Evolutionary conservation across 2,329 filamentous ascomycete species (phyloP).

Genomic region (Paramyrothecium sp.): DNA sequence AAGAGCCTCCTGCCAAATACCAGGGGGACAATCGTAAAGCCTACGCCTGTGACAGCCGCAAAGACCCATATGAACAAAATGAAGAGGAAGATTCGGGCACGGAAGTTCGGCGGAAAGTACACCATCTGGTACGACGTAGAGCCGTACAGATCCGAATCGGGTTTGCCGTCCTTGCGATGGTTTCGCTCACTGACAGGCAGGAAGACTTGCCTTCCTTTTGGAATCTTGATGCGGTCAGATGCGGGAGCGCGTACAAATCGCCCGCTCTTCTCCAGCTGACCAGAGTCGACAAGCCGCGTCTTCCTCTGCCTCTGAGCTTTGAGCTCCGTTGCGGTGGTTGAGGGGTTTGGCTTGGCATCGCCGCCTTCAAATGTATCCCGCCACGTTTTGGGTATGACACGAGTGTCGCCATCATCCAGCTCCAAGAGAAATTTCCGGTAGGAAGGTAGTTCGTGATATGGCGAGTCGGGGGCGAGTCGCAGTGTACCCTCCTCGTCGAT

Average conservation of each 20-base stretch:
- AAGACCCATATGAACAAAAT: slow-evolving; percentile 92
- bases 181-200: slow-evolving; percentile 65
- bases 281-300: slow-evolving; percentile 41
- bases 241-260: slow-evolving; percentile 89
- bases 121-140: slow-evolving; percentile 67
- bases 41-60: slow-evolving; percentile 81
- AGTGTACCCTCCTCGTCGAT: slow-evolving; percentile 78
- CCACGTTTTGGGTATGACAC: slow-evolving; percentile 57
- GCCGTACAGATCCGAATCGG: slow-evolving; percentile 48
- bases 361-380: slow-evolving; percentile 49
- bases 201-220: slow-evolving; percentile 80
- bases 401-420: slow-evolving; percentile 33
- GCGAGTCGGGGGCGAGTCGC: slow-evolving; percentile 38
- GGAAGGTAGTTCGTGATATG: slow-evolving; percentile 28
- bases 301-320: slow-evolving; percentile 36
- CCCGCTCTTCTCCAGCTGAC: slow-evolving; percentile 66
- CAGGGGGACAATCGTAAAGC: slow-evolving; percentile 82
- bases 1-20: slow-evolving; percentile 81
- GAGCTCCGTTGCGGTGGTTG: slow-evolving; percentile 35
- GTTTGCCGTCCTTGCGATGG: slow-evolving; percentile 60
- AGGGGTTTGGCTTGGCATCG: slow-evolving; percentile 38
- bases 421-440: slow-evolving; percentile 47
- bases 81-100: slow-evolving; percentile 76
- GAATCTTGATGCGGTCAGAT: slow-evolving; percentile 91
- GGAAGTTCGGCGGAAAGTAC: slow-evolving; percentile 84